These are phyloP conservation scores for Yamadazyma phyllophila DNA, from an alignment of 805 yeast species.

Conservation along the genomic window DNA sequence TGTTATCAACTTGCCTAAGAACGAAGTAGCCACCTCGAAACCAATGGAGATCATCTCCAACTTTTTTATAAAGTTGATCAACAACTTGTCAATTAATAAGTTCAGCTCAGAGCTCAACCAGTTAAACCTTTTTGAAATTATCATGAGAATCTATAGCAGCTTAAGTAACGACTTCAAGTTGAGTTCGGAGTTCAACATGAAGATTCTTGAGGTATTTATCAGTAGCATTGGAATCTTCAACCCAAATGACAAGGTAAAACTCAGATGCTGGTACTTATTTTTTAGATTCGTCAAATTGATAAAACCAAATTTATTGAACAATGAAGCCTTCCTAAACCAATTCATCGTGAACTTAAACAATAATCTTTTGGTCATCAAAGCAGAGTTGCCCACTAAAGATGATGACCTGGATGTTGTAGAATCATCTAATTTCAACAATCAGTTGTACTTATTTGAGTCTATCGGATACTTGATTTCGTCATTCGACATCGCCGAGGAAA, in stretches of 20 bases:
- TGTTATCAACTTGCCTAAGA: constrained; percentile 66
- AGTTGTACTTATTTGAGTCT: constrained; percentile 81
- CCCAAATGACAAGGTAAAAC: constrained; percentile 66
- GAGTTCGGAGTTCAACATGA: constrained; percentile 40
- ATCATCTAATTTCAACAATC: constrained; percentile 66
- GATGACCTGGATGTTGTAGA: constrained; percentile 50
- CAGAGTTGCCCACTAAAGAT: constrained; percentile 52
- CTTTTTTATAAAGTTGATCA: constrained; percentile 55
- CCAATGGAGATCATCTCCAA: constrained; percentile 63
- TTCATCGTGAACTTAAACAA: constrained; percentile 51
- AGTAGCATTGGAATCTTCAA: constrained; percentile 82
- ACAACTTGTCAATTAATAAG: constrained; percentile 41
- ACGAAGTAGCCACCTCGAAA: constrained; percentile 61
- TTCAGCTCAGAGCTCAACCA: constrained; percentile 82
- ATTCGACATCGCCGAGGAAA: constrained; percentile 24
- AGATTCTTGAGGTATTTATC: constrained; percentile 73
- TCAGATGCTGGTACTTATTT: constrained; percentile 88
- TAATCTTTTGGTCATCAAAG: constrained; percentile 62
- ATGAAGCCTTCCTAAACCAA: constrained; percentile 45
- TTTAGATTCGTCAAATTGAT: constrained; percentile 78
- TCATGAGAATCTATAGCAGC: constrained; percentile 73
- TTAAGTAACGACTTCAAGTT: constrained; percentile 36
- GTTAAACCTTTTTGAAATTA: constrained; percentile 76
- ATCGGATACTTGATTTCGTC: constrained; percentile 72
- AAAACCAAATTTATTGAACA: constrained; percentile 51